Base-by-base conservation (phyloP, 768 basidiomycete species). In the Agrocybe praecox region DNA sequence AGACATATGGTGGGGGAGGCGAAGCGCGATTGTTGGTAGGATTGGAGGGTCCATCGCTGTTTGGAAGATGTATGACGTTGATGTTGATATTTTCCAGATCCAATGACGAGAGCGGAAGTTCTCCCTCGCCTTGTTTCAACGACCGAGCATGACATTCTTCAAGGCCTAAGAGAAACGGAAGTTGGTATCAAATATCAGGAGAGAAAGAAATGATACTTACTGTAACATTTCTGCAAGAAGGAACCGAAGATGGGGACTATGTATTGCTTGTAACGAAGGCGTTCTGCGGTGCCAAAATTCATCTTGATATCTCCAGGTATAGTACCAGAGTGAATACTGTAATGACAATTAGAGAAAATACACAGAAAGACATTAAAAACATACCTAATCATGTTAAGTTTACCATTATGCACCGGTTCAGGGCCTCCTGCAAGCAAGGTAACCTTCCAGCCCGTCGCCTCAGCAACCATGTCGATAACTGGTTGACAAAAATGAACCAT, bases 171-270 rank as follows among this genome's bases (percentile, higher is more conserved):
- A n/a, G n/a, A n/a, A n/a, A n/a, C n/a, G n/a, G n/a, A n/a, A 5
- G 26, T 29, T 29, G 26, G 26, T 5, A 29, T 29, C 9, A 29
- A 29, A 29, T 9, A 9, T 29, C 9, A 9, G 5, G 9, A 29
- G 26, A 29, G 4, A 9, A 47, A 11, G 24, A 47, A 12, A 47
- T 46, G n/a, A 32, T 4, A 58, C 57, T 15, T 58, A 49, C 57
- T 40, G 46, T 53, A 58, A n/a, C 57, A 58, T 19, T 50, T 53
- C 29, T 51, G 36, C 8, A 58, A n/a, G 22, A 53, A 58, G n/a
- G 29, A 11, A 2, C 58, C 58, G 12, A 55, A 59, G 29, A 55
- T 46, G 3, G 58, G 58, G 12, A 55, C 11, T 7, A 59, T n/a
- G 17, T 26, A 4, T 23, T 54, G 46, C 26, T 51, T 50, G 22